A percentile compares a stretch with the other conserved stretches of the same genome.
Evolutionary conservation across 257 asterid species (phyloP).

Genomic region (Lycium ferocissimum): DNA sequence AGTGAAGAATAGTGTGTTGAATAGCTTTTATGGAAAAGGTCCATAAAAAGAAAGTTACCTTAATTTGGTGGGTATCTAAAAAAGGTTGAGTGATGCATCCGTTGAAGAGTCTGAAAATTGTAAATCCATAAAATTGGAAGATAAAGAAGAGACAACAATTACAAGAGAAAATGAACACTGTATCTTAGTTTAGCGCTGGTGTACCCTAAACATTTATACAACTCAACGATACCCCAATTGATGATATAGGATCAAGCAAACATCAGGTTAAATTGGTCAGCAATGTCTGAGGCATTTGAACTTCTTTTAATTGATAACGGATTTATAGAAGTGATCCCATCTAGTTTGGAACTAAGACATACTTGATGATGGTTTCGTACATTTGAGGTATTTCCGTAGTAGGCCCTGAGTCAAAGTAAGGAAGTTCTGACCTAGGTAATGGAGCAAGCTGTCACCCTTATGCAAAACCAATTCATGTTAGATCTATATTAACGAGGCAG

Average conservation of each 20-base stretch:
- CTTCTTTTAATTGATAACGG: not conserved
- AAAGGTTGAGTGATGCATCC: not conserved
- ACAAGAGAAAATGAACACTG: not conserved
- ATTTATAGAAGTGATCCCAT: not conserved
- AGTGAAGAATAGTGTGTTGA: not conserved
- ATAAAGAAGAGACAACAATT: not conserved
- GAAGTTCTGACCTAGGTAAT: no score
- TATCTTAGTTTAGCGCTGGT: not conserved
- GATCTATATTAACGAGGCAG: not conserved
- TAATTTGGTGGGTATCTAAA: conserved; percentile 1
- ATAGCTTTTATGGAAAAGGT: conserved; percentile 19
- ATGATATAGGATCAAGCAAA: not conserved
- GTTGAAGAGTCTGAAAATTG: not conserved
- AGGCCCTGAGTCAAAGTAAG: no score
- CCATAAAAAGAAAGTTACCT: not conserved
- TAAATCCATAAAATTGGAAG: not conserved
- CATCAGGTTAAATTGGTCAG: not conserved
- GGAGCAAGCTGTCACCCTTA: no score
- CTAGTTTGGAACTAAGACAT: not conserved
- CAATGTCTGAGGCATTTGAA: conserved; percentile 1
- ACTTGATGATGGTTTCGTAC: not conserved
- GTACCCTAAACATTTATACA: not conserved
- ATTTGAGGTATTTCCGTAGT: no score
- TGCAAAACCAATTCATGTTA: not conserved
- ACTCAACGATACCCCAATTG: not conserved